Conservation (phyloP, 805 yeast species). For the Pichia eremophila region DNA sequence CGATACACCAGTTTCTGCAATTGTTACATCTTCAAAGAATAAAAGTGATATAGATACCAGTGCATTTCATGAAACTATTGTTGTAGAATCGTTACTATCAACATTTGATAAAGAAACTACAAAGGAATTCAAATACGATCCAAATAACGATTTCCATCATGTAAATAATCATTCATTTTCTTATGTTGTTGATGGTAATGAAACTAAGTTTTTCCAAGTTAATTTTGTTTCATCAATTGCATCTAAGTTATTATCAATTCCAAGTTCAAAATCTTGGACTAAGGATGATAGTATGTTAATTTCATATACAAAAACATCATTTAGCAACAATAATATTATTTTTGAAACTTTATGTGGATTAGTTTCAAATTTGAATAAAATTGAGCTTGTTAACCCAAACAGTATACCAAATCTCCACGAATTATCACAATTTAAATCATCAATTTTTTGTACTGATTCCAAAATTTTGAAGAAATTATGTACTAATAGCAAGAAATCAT, state of each 20-base stretch:
- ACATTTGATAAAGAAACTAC: neutral
- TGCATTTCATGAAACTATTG: neutral
- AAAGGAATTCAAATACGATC: conserved; percentile 11
- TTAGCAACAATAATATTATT: conserved; percentile 18
- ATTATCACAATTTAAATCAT: conserved; percentile 16
- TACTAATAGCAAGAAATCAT: conserved; percentile 10
- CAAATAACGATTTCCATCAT: conserved; percentile 15
- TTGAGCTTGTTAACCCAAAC: conserved; percentile 15
- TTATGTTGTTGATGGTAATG: conserved; percentile 14
- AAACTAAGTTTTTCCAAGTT: conserved; percentile 23
- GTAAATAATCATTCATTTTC: conserved; percentile 23
- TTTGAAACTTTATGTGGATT: conserved; percentile 33
- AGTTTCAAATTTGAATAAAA: conserved; percentile 24
- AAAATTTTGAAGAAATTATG: conserved; percentile 17
- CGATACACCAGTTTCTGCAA: neutral
- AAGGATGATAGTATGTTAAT: conserved; percentile 19
- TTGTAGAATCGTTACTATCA: neutral
- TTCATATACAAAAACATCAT: conserved; percentile 9
- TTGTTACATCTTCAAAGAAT: neutral
- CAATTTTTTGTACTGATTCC: conserved; percentile 26
- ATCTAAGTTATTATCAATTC: conserved; percentile 26
- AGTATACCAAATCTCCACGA: conserved; percentile 5
- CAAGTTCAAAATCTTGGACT: conserved; percentile 21
- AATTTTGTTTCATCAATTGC: conserved; percentile 29
- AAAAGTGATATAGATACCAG: neutral